These are phyloP conservation scores for Picochlorum sp. DNA, from an alignment of 139 green algal species.

Conservation along the genomic window DNA sequence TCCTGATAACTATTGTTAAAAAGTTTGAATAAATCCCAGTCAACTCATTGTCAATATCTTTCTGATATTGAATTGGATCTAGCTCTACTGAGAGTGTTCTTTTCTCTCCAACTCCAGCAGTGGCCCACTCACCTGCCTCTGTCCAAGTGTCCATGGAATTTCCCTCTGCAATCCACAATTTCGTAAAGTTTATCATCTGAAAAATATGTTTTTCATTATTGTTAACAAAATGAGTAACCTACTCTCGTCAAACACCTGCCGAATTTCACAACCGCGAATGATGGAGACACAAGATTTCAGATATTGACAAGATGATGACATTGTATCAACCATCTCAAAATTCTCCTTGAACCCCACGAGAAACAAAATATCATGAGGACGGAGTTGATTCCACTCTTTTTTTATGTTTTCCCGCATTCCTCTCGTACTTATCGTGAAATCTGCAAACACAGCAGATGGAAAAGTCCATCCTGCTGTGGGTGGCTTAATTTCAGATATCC, in stretches of 20 bases:
- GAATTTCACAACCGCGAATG: constrained; percentile 76
- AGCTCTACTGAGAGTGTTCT: constrained; percentile 75
- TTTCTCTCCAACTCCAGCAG: constrained; percentile 45
- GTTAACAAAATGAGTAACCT: not conserved
- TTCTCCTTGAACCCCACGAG: constrained; percentile 52
- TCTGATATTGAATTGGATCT: constrained; percentile 92
- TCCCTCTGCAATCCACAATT: constrained; percentile 18
- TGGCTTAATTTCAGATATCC: constrained; percentile 42
- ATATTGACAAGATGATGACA: not conserved
- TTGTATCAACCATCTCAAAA: constrained; percentile 7
- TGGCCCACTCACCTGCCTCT: constrained; percentile 55
- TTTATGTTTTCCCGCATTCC: constrained; percentile 44
- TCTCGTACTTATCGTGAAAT: constrained; percentile 45
- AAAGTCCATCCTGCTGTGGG: constrained; percentile 80
- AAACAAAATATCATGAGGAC: constrained; percentile 94
- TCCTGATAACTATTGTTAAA: constrained; percentile 75
- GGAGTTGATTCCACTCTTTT: constrained; percentile 84
- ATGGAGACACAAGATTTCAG: not conserved
- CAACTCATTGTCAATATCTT: constrained; percentile 40
- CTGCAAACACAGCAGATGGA: constrained; percentile 65
- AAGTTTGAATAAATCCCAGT: constrained; percentile 77
- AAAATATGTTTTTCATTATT: not conserved
- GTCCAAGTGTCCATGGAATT: constrained; percentile 94
- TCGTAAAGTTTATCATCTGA: not conserved
- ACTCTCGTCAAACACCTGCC: constrained; percentile 48